These are phyloP conservation scores for Setomelanomma holmii DNA, from an alignment of 2,329 filamentous ascomycete species.

Conservation along the genomic window DNA sequence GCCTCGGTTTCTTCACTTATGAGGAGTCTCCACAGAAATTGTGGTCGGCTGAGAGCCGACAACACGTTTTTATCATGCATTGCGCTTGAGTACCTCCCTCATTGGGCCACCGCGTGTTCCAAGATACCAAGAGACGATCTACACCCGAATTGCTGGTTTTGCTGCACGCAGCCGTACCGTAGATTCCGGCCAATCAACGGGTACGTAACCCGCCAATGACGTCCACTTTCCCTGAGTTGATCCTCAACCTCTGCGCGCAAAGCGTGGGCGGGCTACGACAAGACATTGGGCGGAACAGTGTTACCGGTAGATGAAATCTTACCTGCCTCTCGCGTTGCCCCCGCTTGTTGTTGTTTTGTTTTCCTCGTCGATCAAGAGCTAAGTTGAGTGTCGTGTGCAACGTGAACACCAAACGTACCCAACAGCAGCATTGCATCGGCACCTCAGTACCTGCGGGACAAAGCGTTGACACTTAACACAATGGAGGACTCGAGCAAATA, in stretches of 20 bases:
- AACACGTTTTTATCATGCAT: too few relatives aligned
- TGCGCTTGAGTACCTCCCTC: neutral
- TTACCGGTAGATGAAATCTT: too few relatives aligned
- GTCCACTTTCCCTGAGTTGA: neutral
- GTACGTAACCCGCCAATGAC: neutral
- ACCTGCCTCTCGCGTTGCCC: neutral
- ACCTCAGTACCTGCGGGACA: too few relatives aligned
- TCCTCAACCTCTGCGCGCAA: neutral
- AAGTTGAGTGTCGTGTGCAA: neutral
- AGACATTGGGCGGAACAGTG: neutral
- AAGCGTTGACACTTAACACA: neutral
- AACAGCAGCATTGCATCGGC: neutral
- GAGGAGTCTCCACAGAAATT: too few relatives aligned
- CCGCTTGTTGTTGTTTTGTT: neutral
- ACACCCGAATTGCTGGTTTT: neutral
- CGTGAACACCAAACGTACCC: neutral
- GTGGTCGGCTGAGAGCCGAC: too few relatives aligned
- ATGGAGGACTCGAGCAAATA: neutral
- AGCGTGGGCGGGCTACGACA: constrained; percentile 1
- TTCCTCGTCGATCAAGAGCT: neutral
- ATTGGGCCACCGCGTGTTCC: neutral
- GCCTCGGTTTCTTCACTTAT: too few relatives aligned
- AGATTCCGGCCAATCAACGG: neutral
- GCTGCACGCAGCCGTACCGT: neutral
- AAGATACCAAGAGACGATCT: neutral